These are phyloP conservation scores for Lipomyces lipofer DNA, from an alignment of 805 yeast genomes.

Conservation along the genomic window DNA sequence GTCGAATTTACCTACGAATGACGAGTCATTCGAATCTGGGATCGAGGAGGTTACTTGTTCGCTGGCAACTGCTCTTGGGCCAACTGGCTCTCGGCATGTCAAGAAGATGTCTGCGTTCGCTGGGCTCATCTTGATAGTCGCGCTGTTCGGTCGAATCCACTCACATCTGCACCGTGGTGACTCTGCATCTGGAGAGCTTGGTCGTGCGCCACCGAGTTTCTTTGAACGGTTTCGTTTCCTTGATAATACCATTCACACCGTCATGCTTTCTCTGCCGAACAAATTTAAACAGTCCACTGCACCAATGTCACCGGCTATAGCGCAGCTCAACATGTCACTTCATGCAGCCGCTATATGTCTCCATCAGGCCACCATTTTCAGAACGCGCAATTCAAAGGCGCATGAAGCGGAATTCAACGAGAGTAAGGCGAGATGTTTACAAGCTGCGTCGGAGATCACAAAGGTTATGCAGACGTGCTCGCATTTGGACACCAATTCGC, in stretches of 20 bases:
- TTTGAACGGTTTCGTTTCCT: constrained; percentile 12
- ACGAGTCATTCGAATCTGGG: constrained; percentile 22
- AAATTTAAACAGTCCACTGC: constrained; percentile 7
- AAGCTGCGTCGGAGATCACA: constrained; percentile 21
- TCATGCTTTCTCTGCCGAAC: constrained; percentile 17
- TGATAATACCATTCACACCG: constrained; percentile 8
- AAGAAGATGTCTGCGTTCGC: constrained; percentile 13
- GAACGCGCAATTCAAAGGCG: not conserved
- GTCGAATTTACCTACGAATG: constrained; percentile 36
- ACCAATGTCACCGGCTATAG: constrained; percentile 4
- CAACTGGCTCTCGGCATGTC: not conserved
- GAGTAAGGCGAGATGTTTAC: constrained; percentile 14
- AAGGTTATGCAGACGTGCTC: constrained; percentile 14
- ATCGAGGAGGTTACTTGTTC: constrained; percentile 9
- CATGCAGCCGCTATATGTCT: constrained; percentile 22
- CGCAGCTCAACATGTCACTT: constrained; percentile 17
- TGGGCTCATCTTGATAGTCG: constrained; percentile 5
- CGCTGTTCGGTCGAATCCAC: constrained; percentile 18
- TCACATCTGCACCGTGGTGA: constrained; percentile 23
- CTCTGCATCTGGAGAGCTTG: constrained; percentile 1
- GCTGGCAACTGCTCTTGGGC: constrained; percentile 4
- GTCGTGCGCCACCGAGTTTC: constrained; percentile 8
- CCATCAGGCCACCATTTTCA: constrained; percentile 21
- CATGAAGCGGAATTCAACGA: constrained; percentile 2
- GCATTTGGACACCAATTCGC: constrained; percentile 6